phyloP scores from a whole-genome alignment of 202 grass and related monocot species.

The Zizania palustris region DNA sequence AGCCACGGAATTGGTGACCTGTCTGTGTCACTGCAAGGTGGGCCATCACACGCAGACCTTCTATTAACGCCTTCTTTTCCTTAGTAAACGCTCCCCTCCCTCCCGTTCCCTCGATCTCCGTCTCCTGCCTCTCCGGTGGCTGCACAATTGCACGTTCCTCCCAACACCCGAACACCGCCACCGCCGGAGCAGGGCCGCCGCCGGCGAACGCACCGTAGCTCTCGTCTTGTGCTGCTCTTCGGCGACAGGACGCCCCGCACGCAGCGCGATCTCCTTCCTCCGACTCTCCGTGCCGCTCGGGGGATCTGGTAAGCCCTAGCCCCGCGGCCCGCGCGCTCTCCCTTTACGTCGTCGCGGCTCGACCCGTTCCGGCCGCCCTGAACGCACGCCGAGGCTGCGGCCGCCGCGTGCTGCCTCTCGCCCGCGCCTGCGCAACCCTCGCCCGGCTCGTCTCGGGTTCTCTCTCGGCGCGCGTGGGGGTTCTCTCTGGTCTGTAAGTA shows the following conservation, averaged over 20 bases:
- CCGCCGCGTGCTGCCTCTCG: not conserved
- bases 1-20: conserved; percentile 1
- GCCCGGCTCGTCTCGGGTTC: not conserved
- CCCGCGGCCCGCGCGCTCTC: not conserved
- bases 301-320: conserved; percentile 36
- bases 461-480: not conserved
- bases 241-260: not conserved
- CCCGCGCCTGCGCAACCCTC: not conserved
- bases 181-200: conserved; percentile 15
- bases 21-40: not conserved
- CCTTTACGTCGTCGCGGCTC: not conserved
- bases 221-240: not conserved
- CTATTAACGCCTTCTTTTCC: not conserved
- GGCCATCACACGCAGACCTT: not conserved
- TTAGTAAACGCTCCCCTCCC: not conserved
- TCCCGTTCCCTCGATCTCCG: not conserved
- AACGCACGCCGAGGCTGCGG: not conserved
- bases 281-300: not conserved
- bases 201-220: not conserved
- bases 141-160: not conserved
- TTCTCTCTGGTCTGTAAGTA: not conserved
- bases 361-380: conserved; percentile 35
- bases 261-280: not conserved
- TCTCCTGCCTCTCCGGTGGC: not conserved
- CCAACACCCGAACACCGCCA: not conserved